Evolutionary conservation across 1,284 basidiomycete genomes (phyloP), one percentile per base, ranked within the genome.

Genomic region (Bjerkandera adusta): DNA sequence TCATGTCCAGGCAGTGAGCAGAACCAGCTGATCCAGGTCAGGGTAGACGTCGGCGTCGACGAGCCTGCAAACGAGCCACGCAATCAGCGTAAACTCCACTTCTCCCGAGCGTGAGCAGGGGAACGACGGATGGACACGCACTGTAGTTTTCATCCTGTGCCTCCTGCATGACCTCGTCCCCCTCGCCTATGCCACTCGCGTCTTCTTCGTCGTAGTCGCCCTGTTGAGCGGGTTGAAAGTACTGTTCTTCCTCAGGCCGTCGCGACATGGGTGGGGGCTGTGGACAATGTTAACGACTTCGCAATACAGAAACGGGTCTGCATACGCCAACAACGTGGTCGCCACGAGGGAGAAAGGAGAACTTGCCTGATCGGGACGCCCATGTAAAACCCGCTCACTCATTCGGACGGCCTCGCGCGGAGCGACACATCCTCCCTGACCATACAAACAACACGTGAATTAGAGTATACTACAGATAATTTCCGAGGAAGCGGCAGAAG

Each of bases 21-120:
- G 75, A 97, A 99, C 97, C 96, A 99, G 58, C 87, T 89, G 63
- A 96, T 96, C 93, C 92, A 97, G 51, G 97, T 99, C 53, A 94
- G 69, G 29, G 86, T 89, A 37, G 88, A 90, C 51, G 88, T 90
- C 26, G 87, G 88, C 6, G 87, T 89, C 20, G 88, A 90, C 42
- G 87, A 90, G 48, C 88, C 87, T 90, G 57, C n/a, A 36, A 30
- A 32, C 27, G 21, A 16, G 40, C 11, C 24, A 15, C 36, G 26
- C 26, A 36, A n/a, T n/a, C n/a, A n/a, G n/a, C n/a, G n/a, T n/a
- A n/a, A n/a, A n/a, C n/a, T n/a, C n/a, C n/a, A n/a, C n/a, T n/a
- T n/a, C n/a, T n/a, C n/a, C n/a, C n/a, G 35, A 29, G 22, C 22
- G 33, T 36, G 45, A 25, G 45, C 39, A 26, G 45, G 36, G 25